phyloP scores from a whole-genome alignment of 441 rosid species.

The Populus trichocarpa region DNA sequence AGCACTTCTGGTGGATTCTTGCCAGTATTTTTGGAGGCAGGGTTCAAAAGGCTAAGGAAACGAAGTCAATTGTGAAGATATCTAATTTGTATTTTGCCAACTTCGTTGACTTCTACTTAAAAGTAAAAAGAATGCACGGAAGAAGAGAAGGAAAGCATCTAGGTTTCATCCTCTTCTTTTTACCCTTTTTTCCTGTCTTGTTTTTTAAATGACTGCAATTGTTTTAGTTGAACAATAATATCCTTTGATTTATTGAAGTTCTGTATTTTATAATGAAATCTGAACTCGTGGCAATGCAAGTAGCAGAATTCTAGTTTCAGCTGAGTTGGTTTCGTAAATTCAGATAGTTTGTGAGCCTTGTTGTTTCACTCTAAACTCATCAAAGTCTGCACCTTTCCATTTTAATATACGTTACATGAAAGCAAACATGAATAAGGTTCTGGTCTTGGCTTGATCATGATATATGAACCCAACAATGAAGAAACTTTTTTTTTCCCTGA shows the following conservation, averaged over 20 bases:
- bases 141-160: background rate
- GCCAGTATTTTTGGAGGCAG: constrained; percentile 21
- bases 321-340: background rate
- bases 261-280: background rate
- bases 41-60: constrained; percentile 4
- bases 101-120: constrained; percentile 3
- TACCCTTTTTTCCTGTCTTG: background rate
- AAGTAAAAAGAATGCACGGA: background rate
- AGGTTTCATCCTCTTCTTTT: background rate
- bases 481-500: background rate
- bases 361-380: background rate
- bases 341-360: background rate
- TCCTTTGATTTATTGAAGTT: background rate
- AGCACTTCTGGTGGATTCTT: constrained; percentile 12
- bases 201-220: background rate
- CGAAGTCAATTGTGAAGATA: constrained; percentile 12
- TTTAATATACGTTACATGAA: too few species aligned
- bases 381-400: background rate
- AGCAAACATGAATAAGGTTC: background rate
- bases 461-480: background rate
- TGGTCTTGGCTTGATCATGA: background rate
- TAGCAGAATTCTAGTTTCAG: background rate
- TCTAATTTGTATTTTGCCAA: constrained; percentile 6
- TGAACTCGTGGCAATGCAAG: background rate
- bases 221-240: background rate